Evolutionary conservation across 805 yeast genomes (phyloP), one percentile per base, ranked within the genome.

Genomic region (Diddensiella caesifluorescens): DNA sequence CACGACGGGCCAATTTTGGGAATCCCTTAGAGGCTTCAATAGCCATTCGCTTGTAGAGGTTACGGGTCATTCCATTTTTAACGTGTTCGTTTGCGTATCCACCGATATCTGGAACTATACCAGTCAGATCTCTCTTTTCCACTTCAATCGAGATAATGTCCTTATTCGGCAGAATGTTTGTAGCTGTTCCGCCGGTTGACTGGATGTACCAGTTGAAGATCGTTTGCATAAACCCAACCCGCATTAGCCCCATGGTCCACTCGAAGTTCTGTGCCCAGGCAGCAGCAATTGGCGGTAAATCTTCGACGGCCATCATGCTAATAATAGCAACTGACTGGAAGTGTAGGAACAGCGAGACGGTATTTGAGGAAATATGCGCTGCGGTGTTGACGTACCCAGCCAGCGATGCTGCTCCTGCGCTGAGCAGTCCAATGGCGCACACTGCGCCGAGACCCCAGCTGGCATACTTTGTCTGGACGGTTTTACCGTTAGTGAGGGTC

Each of bases 221-320:
- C 32, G 70, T 62, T 62, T 89, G 96, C 77, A 90, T 82, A 56
- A 88, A 85, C 10, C 65, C 62, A 5, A 79, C 77, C 41, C 74
- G 73, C 54, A 92, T 84, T 50, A 90, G 80, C 35, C 98, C 98
- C 75, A 90, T 75, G 1, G 97, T 80, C 97, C 97, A 90, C 63
- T 78, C 80, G 70, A 92, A 92, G 67, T 90, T 92, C 64, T 90
- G 95, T 23, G 94, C 80, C 98, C 98, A 90, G 2, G 97, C 89
- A 2, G 95, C 87, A 4, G 97, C 97, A 52, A 92, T 89, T 2
- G 98, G 98, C 1, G 98, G 98, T 16, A 87, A 84, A 47, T 77
- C 70, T 16, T 86, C 75, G 22, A 90, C 97, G 43, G 94, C 96
- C 88, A 88, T 82, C 96, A 92, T 89, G 13, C 95, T 76, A 15